Evolutionary conservation across 139 green algal species (phyloP), one percentile per base, ranked within the genome.

Genomic region (Asterochloris erici): DNA sequence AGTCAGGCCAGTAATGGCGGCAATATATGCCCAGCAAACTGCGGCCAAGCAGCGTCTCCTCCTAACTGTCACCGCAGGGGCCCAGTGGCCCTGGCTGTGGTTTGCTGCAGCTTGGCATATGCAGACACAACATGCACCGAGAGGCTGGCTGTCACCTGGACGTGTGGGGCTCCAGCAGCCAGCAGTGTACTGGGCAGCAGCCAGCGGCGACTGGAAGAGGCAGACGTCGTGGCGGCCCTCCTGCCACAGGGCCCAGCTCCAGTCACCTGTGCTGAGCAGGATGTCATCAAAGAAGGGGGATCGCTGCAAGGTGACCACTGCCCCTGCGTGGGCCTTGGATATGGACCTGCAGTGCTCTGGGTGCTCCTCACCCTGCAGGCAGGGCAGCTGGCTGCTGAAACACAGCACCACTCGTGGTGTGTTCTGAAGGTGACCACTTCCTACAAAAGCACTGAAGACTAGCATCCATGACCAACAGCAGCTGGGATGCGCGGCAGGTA

Each of bases 111-210:
- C 38, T 6, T 54, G 2, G 38, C 38, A 54, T 6, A 54, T 54
- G 38, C 38, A 54, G 6, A 54, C 38, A 54, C 6, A 54, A 54
- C 38, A 54, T 54, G 38, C 38, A 54, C 38, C 38, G 38, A 54
- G 38, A 54, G 38, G 38, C 38, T 54, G 6, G 6, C 38, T 54
- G 4, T 54, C 76, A 81, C 85, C 90, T 54, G 94, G 93, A 0
- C 94, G 91, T 12, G 88, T 94, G 63, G 94, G 94, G 84, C 92
- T 96, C 94, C 94, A 98, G 80, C 86, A 91, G 27, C 91, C 94
- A 66, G 85, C 85, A n/a, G 90, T 95, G 90, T 96, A 95, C 29
- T 90, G 86, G 19, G 94, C 90, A 4, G 84, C 61, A 0, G 90
- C 88, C 64, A 87, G 90, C 17, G 88, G 90, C 23, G 84, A 92